A percentile compares a stretch with the other conserved stretches of the same genome.
Evolutionary conservation across 148 eudicot species (phyloP).

Genomic region (Chenopodium album): DNA sequence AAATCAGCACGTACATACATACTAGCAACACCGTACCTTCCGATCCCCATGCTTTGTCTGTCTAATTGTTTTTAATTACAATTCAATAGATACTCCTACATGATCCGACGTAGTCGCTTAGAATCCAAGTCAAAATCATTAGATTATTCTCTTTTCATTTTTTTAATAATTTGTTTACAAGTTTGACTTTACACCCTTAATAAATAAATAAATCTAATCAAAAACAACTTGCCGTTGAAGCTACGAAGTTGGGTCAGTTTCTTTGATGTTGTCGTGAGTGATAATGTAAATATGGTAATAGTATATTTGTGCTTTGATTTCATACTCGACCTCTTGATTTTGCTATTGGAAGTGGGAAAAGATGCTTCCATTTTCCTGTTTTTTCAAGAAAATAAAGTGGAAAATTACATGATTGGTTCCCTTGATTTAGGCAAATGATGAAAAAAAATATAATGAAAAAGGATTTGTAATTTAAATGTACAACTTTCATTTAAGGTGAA

Average conservation of each 20-base stretch:
- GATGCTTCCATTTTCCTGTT: background rate
- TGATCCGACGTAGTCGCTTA: constrained; percentile 12
- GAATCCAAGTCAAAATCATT: constrained; percentile 11
- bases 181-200: constrained; percentile 5
- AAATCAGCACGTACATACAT: background rate
- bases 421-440: background rate
- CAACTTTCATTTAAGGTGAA: too few species aligned
- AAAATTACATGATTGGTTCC: background rate
- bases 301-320: too few species aligned
- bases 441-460: too few species aligned
- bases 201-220: background rate
- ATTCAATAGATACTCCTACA: background rate
- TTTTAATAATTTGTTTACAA: background rate
- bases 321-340: background rate
- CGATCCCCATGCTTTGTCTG: background rate
- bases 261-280: constrained; percentile 9
- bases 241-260: background rate
- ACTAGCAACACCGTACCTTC: background rate
- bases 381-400: background rate
- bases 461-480: background rate
- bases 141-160: background rate
- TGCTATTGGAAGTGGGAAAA: background rate
- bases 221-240: constrained; percentile 15
- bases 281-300: too few species aligned
- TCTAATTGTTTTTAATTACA: background rate